Base-by-base conservation (phyloP, 192 early-diverging fungal genomes). In the Coemansia sp. region DNA sequence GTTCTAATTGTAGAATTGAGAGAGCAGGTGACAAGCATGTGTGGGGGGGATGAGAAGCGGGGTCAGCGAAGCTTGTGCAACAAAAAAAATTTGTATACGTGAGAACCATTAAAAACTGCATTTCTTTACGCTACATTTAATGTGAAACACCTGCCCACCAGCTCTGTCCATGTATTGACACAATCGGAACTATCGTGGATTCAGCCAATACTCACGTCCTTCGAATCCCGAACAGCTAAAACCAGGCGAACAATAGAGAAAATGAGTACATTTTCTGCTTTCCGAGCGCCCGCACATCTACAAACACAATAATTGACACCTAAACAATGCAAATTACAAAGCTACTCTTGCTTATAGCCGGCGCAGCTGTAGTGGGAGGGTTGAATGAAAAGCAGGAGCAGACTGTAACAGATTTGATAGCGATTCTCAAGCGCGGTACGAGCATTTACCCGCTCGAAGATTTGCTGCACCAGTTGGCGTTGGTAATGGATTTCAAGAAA, bases 361-460 rank as follows among this genome's bases (percentile, higher is more conserved):
- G 76, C 40, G 30, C 65, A 1, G 64, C 53, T 11, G 30, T 57
- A 14, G 66, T 63, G 6, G 38, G 35, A 8, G 72, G 68, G 8
- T 49, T 79, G 38, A 71, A 66, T 2, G 59, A 66, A 43, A 71
- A 70, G 38, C 68, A 79, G n/a, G 72, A 79, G 43, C 59, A 74
- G 44, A 64, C 63, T 0, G 66, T 80, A 26, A 74, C 72, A 2
- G 68, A 74, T 26, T 53, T 74, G 16, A 69, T 74, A 28, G 60
- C 59, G 6, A 65, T 74, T 46, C 52, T 80, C 19, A 70, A 80
- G 38, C 72, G 73, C 28, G 69, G 73, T 14, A 80, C 69, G 4
- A 75, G 77, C 69, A 55, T 75, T 17, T 80, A 79, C 38, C 77
- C 77, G 37, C 57, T 79, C 13, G 72, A 74, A 53, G 77, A 74